Conservation (phyloP, 2,329 filamentous ascomycete genomes). For the Aspergillus awamori region DNA sequence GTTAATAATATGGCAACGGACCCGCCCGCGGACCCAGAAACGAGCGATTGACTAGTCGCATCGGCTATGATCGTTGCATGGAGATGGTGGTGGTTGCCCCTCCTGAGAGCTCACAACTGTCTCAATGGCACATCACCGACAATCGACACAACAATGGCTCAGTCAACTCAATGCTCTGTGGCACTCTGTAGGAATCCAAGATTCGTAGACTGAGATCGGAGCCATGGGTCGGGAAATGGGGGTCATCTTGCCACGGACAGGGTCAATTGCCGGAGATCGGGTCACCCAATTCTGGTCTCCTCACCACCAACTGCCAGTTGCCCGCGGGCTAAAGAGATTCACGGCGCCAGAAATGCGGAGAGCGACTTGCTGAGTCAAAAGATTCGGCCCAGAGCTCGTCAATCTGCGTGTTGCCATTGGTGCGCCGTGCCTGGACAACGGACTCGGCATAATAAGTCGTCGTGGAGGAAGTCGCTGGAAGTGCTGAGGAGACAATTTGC, state of each 20-base stretch:
- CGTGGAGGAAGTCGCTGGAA: constrained; percentile 3
- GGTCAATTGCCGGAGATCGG: background rate
- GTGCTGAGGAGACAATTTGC: constrained; percentile 5
- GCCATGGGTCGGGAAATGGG: background rate
- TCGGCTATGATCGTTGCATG: constrained; percentile 4
- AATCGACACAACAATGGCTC: background rate
- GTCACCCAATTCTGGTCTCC: background rate
- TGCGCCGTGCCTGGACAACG: constrained; percentile 12
- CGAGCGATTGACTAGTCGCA: background rate
- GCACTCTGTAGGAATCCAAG: too few relatives aligned
- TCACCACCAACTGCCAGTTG: background rate
- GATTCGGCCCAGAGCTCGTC: constrained; percentile 22
- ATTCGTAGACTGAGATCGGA: too few relatives aligned
- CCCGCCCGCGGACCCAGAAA: constrained; percentile 1
- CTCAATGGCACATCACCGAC: background rate
- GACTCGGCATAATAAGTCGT: constrained; percentile 11
- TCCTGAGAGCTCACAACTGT: background rate
- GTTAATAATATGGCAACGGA: constrained; percentile 29
- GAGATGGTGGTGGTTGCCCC: background rate
- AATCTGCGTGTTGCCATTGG: constrained; percentile 22
- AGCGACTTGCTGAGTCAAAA: constrained; percentile 26
- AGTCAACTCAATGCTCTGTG: too few relatives aligned
- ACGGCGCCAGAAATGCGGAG: constrained; percentile 22
- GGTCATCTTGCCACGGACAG: too few relatives aligned
- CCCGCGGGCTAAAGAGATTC: background rate